Conservation (phyloP, 164 flowering plant species). For the Vitis riparia region DNA sequence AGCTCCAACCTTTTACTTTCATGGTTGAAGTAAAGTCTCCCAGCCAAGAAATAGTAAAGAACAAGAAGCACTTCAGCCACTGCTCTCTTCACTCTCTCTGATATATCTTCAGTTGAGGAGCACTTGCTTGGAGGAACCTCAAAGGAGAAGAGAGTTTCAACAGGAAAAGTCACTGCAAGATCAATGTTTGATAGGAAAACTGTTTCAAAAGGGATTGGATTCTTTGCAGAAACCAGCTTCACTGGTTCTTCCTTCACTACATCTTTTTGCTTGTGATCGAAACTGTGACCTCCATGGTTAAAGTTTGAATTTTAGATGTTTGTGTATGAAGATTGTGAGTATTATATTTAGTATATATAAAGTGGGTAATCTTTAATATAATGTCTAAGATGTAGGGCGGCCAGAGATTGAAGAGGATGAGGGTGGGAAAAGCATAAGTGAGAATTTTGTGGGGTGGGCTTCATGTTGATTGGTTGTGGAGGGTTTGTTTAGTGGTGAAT, state of each 20-base stretch:
- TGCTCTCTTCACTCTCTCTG: slow-evolving; percentile 34
- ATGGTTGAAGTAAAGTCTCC: slow-evolving; percentile 34
- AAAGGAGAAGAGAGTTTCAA: slow-evolving; percentile 42
- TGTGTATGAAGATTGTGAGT: too few species aligned
- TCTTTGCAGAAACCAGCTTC: slow-evolving; percentile 32
- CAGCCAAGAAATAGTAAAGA: slow-evolving; percentile 56
- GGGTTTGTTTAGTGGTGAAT: too few species aligned
- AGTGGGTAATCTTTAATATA: too few species aligned
- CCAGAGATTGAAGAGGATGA: too few species aligned
- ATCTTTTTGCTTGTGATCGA: slow-evolving; percentile 20
- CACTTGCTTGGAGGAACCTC: slow-evolving; percentile 9
- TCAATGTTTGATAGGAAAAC: slow-evolving; percentile 47
- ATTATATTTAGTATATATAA: too few species aligned
- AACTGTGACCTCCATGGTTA: slow-evolving; percentile 20
- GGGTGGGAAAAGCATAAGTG: too few species aligned
- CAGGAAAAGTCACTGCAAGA: slow-evolving; percentile 46
- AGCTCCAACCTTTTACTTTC: slow-evolving; percentile 39
- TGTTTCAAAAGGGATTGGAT: slow-evolving; percentile 29
- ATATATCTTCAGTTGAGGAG: slow-evolving; percentile 16
- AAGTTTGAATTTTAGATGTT: too few species aligned
- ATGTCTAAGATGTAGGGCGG: too few species aligned
- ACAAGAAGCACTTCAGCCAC: slow-evolving; percentile 34
- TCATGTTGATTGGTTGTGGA: too few species aligned
- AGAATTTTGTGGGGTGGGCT: too few species aligned
- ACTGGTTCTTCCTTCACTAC: slow-evolving; percentile 29